Evolutionary conservation across 164 flowering plant species (phyloP), one percentile per base, ranked within the genome.

Genomic region (Stephania cephalantha): DNA sequence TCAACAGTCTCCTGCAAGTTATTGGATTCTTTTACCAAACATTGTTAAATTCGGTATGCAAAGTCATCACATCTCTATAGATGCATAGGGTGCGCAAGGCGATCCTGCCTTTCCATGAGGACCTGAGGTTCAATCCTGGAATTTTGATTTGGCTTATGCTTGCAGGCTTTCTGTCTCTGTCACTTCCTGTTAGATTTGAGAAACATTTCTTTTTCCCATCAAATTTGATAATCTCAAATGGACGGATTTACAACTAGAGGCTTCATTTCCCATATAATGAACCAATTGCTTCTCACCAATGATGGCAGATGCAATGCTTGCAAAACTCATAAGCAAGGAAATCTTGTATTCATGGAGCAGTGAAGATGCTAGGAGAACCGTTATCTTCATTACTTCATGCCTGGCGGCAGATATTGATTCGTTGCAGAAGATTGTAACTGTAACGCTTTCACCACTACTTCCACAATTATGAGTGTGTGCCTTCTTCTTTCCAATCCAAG

Each of bases 261-360:
- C 63, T 18, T 55, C 17, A 9, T 55, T 55, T 58, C 52, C 17
- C 70, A 9, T 69, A 13, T 68, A 71, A 12, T 45, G 58, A 17
- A 45, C 31, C 35, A 68, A 17, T 70, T 73, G 22, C 71, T 48
- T 53, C 70, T 42, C 70, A 31, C 48, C 71, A 52, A 67, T 78
- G 58, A 69, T 74, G 15, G 74, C 86, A 92, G 97, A 85, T 81
- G 73, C 75, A 48, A 79, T 76, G 30, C 81, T 91, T 46, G 77
- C 83, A 77, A 86, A 80, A 72, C 75, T 92, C 65, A 80, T 94
- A 48, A 83, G 78, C 71, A 82, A 86, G 65, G 83, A 87, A 80
- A 79, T 80, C 25, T 63, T 92, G 63, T 87, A 86, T 80, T 85
- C 95, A 0, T 88, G 93, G 94, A 91, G 90, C 73, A 84, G 79